These are phyloP conservation scores for Hypoxylon sp. DNA, from an alignment of 2,329 filamentous ascomycete genomes.

Conservation along the genomic window DNA sequence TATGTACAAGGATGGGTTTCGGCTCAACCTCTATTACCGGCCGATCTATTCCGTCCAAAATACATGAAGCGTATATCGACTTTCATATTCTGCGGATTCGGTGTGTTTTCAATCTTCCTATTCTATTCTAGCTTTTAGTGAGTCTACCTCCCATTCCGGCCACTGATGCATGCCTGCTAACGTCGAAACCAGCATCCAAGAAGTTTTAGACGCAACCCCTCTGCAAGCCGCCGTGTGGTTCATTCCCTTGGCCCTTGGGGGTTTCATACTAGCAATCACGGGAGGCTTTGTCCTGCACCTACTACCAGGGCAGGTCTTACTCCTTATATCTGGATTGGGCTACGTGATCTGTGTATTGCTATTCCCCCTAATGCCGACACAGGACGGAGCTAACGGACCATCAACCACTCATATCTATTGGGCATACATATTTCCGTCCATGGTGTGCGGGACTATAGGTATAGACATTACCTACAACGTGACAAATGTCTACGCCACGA, in stretches of 20 bases:
- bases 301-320: slow-evolving; percentile 73
- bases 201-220: slow-evolving; percentile 70
- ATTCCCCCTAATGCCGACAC: slow-evolving; percentile 73
- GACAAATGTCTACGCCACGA: slow-evolving; percentile 83
- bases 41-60: slow-evolving; percentile 77
- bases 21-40: slow-evolving; percentile 76
- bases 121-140: slow-evolving; percentile 73
- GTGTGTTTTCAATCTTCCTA: slow-evolving; percentile 76
- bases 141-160: slow-evolving; percentile 28
- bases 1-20: slow-evolving; percentile 83
- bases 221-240: slow-evolving; percentile 78
- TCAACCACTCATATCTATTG: slow-evolving; percentile 70
- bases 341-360: slow-evolving; percentile 72
- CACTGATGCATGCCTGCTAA: slow-evolving; percentile 4
- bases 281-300: slow-evolving; percentile 78
- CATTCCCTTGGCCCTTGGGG: slow-evolving; percentile 76
- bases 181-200: slow-evolving; percentile 65
- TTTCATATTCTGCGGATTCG: slow-evolving; percentile 76
- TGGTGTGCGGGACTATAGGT: slow-evolving; percentile 78
- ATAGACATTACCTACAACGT: slow-evolving; percentile 84
- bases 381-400: slow-evolving; percentile 59
- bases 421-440: slow-evolving; percentile 80
- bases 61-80: slow-evolving; percentile 76
- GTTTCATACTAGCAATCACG: slow-evolving; percentile 73
- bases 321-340: slow-evolving; percentile 73